Evolutionary conservation across 768 basidiomycete genomes (phyloP).

Genomic region (Macrocybe gigantea): DNA sequence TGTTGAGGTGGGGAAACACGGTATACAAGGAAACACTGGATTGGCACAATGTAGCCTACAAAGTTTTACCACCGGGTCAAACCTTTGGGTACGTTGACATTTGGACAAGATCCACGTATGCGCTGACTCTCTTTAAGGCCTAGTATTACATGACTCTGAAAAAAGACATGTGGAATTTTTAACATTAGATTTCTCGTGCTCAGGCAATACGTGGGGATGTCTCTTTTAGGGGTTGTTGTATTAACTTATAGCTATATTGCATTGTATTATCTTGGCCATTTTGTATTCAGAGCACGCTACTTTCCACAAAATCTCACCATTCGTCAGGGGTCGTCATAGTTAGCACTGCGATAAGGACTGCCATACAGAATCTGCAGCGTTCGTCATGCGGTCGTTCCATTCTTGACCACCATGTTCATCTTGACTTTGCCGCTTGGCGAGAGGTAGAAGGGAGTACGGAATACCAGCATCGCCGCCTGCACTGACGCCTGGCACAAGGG

Average conservation of each 20-base stretch:
- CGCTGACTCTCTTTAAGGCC: neutral
- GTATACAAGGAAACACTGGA: constrained; percentile 21
- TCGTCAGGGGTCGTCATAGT: too few species aligned
- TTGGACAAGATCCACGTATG: neutral
- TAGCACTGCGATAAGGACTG: neutral
- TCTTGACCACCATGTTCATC: constrained; percentile 8
- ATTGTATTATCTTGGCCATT: too few species aligned
- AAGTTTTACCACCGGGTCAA: constrained; percentile 12
- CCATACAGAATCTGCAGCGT: constrained; percentile 10
- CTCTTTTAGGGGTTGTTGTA: too few species aligned
- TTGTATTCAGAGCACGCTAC: too few species aligned
- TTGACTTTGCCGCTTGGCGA: constrained; percentile 6
- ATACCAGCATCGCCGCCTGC: constrained; percentile 63
- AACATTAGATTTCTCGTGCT: too few species aligned
- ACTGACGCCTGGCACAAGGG: constrained; percentile 74
- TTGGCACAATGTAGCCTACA: constrained; percentile 13
- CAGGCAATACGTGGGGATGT: too few species aligned
- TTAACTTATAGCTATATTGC: too few species aligned
- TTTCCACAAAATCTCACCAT: too few species aligned
- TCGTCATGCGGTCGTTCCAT: constrained; percentile 13
- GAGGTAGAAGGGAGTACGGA: constrained; percentile 10
- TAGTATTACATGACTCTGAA: too few species aligned
- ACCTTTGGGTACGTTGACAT: constrained; percentile 20
- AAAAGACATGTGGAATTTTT: too few species aligned
- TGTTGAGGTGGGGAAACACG: constrained; percentile 31